phyloP scores from a whole-genome alignment of 2,329 filamentous ascomycete genomes.

The Tolypocladium guangdongense region DNA sequence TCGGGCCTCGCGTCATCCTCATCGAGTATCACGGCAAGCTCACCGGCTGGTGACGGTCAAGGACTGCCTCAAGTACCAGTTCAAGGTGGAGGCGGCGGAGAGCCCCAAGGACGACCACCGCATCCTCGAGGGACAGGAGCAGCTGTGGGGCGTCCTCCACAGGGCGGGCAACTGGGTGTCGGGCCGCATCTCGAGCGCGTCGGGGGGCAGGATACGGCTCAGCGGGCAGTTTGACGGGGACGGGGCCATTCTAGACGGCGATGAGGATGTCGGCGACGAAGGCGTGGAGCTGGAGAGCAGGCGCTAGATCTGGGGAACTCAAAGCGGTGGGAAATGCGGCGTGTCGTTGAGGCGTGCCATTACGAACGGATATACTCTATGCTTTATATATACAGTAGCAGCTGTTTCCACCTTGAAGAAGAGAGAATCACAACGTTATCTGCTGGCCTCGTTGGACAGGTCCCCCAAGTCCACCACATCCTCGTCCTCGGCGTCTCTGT shows the following conservation, averaged over 20 bases:
- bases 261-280: conserved; percentile 29
- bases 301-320: conserved; percentile 5
- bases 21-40: conserved; percentile 83
- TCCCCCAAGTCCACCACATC: conserved; percentile 24
- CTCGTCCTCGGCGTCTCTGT: conserved; percentile 18
- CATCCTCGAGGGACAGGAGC: conserved; percentile 49
- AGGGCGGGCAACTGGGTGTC: conserved; percentile 47
- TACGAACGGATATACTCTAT: neutral
- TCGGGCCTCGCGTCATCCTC: conserved; percentile 85
- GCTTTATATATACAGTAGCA: neutral
- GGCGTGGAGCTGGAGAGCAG: conserved; percentile 33
- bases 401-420: neutral
- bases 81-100: conserved; percentile 85
- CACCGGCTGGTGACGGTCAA: conserved; percentile 88
- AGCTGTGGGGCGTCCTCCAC: conserved; percentile 49
- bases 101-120: conserved; percentile 51
- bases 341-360: neutral
- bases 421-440: neutral
- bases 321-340: neutral
- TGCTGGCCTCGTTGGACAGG: conserved; percentile 7
- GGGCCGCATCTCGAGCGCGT: conserved; percentile 38
- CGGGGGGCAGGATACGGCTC: conserved; percentile 47
- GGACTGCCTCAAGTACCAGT: conserved; percentile 94
- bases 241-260: conserved; percentile 28
- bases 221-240: conserved; percentile 26